Evolutionary conservation across 192 early-diverging fungal species (phyloP), one percentile per base, ranked within the genome.

Genomic region (Obelidium mucronatum): DNA sequence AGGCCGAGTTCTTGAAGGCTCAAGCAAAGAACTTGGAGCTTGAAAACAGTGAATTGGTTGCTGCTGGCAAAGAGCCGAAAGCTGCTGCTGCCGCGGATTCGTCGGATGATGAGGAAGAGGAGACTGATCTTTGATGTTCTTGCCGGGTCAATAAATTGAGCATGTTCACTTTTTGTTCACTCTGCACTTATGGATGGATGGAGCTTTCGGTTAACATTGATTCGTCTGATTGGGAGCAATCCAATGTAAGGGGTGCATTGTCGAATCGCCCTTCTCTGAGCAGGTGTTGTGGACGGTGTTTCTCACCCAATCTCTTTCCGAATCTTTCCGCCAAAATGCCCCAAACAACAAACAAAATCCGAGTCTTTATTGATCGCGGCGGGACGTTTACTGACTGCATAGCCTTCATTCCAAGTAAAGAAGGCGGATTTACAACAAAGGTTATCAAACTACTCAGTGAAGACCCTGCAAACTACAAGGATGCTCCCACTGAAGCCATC

Each of bases 381-480:
- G 97, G 97, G 26, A 99, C 97, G 3, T 97, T 99, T 81, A 97
- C 97, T 1, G 97, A 99, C 85, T 96, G 94, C 81, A 92, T 95
- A 56, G 95, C 90, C 1, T 92, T 90, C 58, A 82, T 90, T 36
- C 89, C 91, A 1, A 86, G 84, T 13, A 81, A 82, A 2, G n/a
- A n/a, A n/a, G n/a, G n/a, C n/a, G 74, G 60, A 1, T 76, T 69
- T 33, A 15, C 91, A 88, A 54, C 82, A n/a, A 42, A 90, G n/a
- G 94, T 97, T 1, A 85, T 97, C 17, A 99, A 99, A 74, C 89
- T 99, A 13, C 88, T 99, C 24, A 92, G 90, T 19, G 96, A 94
- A 40, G 97, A 99, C 76, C 96, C 97, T 17, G 78, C 83, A 35
- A 94, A 95, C 83, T 96, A 96, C 74, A 78, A 84, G 42, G 95